These are phyloP conservation scores for Isatis lusitanica DNA, from an alignment of 441 rosid species.

Conservation along the genomic window DNA sequence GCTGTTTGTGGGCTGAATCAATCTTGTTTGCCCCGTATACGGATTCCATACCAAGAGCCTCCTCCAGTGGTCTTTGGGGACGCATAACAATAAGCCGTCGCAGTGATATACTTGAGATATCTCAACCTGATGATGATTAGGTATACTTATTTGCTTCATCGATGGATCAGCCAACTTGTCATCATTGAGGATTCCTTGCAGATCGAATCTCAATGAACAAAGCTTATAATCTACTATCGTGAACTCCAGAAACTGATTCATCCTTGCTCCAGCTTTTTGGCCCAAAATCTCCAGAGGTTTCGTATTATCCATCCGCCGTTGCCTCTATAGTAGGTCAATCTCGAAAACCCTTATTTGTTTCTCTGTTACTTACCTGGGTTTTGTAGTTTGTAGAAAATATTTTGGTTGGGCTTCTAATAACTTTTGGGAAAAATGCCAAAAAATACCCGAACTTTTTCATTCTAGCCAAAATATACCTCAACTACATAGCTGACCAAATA, in stretches of 20 bases:
- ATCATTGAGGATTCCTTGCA: not conserved
- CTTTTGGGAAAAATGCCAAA: no score
- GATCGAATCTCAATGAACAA: not conserved
- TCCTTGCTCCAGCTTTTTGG: not conserved
- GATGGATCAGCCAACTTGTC: not conserved
- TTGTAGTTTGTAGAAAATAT: no score
- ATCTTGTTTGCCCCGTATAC: not conserved
- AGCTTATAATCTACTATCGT: not conserved
- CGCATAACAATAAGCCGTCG: conserved; percentile 5
- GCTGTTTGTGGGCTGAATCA: no score
- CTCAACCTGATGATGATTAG: not conserved
- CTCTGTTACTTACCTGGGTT: no score
- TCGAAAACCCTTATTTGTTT: no score
- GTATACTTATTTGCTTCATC: not conserved
- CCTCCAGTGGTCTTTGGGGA: not conserved
- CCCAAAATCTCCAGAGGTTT: not conserved
- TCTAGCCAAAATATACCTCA: no score
- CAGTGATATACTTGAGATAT: not conserved
- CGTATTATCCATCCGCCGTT: no score
- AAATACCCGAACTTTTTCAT: no score
- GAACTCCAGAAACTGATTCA: not conserved
- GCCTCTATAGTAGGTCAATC: no score
- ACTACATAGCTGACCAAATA: no score
- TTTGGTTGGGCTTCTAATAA: no score
- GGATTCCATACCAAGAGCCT: not conserved